Conservation (phyloP, 208 protist genomes). For the Leishmania braziliensis region DNA sequence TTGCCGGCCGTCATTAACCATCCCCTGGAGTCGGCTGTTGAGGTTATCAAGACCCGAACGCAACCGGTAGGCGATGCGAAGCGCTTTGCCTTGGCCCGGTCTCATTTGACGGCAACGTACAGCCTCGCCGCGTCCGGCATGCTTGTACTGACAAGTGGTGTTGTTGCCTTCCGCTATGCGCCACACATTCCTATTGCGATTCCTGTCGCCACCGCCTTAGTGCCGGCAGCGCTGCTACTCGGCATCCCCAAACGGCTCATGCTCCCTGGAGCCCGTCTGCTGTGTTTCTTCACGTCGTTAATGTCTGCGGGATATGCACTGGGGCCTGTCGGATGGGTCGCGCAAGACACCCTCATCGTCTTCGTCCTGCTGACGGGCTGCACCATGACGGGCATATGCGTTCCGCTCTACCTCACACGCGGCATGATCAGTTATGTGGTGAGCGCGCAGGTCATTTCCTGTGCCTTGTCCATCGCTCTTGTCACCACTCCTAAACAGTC, state of each 20-base stretch:
- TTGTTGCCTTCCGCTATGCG: slow-evolving; percentile 42
- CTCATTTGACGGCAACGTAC: slow-evolving; percentile 66
- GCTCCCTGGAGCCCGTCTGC: slow-evolving; percentile 34
- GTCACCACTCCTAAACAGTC: slow-evolving; percentile 49
- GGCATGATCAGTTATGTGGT: slow-evolving; percentile 84
- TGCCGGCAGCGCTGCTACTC: slow-evolving; percentile 51
- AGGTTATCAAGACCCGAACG: slow-evolving; percentile 58
- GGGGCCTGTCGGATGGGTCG: slow-evolving; percentile 78
- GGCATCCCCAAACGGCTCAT: slow-evolving; percentile 48
- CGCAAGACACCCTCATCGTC: slow-evolving; percentile 65
- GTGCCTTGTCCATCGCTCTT: slow-evolving; percentile 50
- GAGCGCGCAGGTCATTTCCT: slow-evolving; percentile 75
- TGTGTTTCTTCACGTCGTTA: slow-evolving; percentile 47
- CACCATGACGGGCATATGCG: slow-evolving; percentile 70
- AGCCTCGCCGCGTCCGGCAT: slow-evolving; percentile 52
- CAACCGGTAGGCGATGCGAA: slow-evolving; percentile 56
- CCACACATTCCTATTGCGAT: slow-evolving; percentile 64
- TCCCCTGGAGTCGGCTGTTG: slow-evolving; percentile 47
- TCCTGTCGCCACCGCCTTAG: slow-evolving; percentile 45
- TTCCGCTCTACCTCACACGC: slow-evolving; percentile 81
- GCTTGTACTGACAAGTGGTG: slow-evolving; percentile 43
- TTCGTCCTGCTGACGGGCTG: slow-evolving; percentile 55
- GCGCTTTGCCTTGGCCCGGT: slow-evolving; percentile 46
- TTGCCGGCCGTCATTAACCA: slow-evolving; percentile 32
- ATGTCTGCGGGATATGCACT: slow-evolving; percentile 66